phyloP scores from a whole-genome alignment of 164 flowering plant species.

The Annona cherimola region DNA sequence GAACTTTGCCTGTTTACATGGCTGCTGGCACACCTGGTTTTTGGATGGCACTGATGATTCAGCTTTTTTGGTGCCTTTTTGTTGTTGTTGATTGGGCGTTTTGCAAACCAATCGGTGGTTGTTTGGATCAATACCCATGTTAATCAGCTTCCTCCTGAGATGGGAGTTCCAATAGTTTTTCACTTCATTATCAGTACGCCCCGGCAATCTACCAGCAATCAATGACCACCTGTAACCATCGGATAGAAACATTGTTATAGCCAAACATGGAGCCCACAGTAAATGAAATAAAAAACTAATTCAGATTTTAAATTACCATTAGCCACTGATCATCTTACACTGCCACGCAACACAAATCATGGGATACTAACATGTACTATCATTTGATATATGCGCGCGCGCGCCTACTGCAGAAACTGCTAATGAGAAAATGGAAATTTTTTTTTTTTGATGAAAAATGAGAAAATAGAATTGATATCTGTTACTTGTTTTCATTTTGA shows the following conservation, averaged over 20 bases:
- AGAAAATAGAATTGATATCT: too few species aligned
- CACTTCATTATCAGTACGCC: conserved; percentile 61
- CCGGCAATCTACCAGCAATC: conserved; percentile 67
- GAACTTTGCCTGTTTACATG: not conserved
- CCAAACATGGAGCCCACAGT: not conserved
- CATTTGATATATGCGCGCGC: not conserved
- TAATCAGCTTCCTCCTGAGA: conserved; percentile 25
- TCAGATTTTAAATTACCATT: not conserved
- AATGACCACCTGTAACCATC: conserved; percentile 45
- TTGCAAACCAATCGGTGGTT: not conserved
- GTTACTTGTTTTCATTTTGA: too few species aligned
- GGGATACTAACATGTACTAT: not conserved
- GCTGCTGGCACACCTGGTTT: not conserved
- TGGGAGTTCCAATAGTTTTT: conserved; percentile 71
- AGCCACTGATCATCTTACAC: too few species aligned
- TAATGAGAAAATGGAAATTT: too few species aligned
- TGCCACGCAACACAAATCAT: not conserved
- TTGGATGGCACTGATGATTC: conserved; percentile 14
- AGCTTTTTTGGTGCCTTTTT: conserved; percentile 6
- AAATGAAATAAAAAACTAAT: too few species aligned
- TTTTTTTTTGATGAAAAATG: too few species aligned
- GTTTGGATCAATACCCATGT: conserved; percentile 12
- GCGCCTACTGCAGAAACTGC: not conserved
- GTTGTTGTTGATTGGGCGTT: not conserved
- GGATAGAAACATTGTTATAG: not conserved